phyloP scores from a whole-genome alignment of 306 rosid genomes.

The Casuarina glauca region DNA sequence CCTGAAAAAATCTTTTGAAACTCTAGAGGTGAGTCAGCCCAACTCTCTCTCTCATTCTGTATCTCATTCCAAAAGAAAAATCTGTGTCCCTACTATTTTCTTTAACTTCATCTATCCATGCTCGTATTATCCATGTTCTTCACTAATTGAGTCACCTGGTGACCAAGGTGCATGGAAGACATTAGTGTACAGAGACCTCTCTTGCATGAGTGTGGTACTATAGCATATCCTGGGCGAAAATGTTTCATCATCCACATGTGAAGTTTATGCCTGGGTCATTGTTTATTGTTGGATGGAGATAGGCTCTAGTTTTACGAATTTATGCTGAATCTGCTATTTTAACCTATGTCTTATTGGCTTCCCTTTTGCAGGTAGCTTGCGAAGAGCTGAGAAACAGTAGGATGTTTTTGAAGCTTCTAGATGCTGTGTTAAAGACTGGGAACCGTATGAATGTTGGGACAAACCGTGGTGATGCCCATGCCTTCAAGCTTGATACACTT shows the following conservation, averaged over 20 bases:
- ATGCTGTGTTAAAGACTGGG: constrained; percentile 95
- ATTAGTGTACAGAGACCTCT: not conserved
- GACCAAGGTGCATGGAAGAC: not conserved
- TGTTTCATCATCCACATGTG: not conserved
- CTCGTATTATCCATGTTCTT: too few species aligned
- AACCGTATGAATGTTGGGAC: constrained; percentile 99
- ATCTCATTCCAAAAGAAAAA: too few species aligned
- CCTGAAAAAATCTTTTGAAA: constrained; percentile 74
- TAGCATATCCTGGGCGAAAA: not conserved
- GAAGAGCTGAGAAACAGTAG: constrained; percentile 88
- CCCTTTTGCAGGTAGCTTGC: constrained; percentile 61
- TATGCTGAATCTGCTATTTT: not conserved
- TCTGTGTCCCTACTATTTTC: too few species aligned
- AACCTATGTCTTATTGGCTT: constrained; percentile 12
- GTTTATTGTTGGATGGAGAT: not conserved
- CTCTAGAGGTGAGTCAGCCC: constrained; percentile 62
- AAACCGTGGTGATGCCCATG: constrained; percentile 94
- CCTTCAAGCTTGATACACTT: constrained; percentile 99
- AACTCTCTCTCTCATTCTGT: not conserved
- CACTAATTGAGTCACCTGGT: too few species aligned
- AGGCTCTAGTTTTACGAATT: not conserved
- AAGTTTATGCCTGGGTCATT: not conserved
- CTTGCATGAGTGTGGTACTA: not conserved
- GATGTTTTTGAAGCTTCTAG: constrained; percentile 93
- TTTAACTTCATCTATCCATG: too few species aligned